A percentile compares a stretch with the other conserved stretches of the same genome.
Conservation (phyloP, 768 basidiomycete genomes). For the Sarcomyxa edulis region DNA sequence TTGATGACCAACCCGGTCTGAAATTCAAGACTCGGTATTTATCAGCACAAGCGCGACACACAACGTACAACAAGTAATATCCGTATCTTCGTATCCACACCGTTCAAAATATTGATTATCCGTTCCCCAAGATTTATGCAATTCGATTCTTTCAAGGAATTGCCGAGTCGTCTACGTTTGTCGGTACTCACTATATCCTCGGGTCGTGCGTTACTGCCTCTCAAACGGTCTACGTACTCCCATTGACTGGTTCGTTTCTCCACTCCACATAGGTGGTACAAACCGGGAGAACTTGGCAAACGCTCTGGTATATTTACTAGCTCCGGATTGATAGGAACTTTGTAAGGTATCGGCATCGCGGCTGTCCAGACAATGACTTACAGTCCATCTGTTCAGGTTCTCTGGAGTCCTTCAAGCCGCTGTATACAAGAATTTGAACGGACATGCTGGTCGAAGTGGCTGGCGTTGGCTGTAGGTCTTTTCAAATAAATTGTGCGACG, state of each 20-base stretch:
- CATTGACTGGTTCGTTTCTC: background rate
- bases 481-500: no score
- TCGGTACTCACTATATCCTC: conserved; percentile 68
- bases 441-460: conserved; percentile 47
- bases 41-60: conserved; percentile 50
- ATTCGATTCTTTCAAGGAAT: conserved; percentile 73
- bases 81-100: background rate
- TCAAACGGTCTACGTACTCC: background rate
- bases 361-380: conserved; percentile 1
- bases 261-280: conserved; percentile 58
- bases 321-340: conserved; percentile 53
- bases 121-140: conserved; percentile 45
- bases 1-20: conserved; percentile 3
- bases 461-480: conserved; percentile 65
- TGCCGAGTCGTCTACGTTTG: conserved; percentile 72
- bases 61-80: conserved; percentile 49
- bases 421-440: conserved; percentile 55
- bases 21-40: conserved; percentile 1
- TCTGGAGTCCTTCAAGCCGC: conserved; percentile 62
- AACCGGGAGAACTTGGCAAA: conserved; percentile 62
- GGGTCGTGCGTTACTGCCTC: conserved; percentile 47
- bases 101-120: background rate
- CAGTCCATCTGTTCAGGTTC: conserved; percentile 33
- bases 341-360: conserved; percentile 42
- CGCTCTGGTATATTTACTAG: conserved; percentile 69